Evolutionary conservation across 257 asterid genomes (phyloP).

Genomic region (Solanum phureja): DNA sequence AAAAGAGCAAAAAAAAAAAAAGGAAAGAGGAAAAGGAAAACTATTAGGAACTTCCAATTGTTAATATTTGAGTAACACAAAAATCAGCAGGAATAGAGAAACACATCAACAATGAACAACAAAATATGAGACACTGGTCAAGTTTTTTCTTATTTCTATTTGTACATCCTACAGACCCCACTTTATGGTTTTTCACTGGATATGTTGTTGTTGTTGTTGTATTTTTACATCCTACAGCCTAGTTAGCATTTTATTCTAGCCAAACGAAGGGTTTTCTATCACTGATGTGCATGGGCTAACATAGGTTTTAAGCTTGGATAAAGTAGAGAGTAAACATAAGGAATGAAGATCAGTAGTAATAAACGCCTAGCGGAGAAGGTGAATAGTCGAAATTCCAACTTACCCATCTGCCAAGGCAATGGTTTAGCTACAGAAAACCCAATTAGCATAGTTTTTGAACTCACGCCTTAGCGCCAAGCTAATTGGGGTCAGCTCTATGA

Average conservation of each 20-base stretch:
- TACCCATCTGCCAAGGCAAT: neutral
- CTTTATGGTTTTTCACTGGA: too few relatives aligned
- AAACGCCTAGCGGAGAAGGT: neutral
- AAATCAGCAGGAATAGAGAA: neutral
- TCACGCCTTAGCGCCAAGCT: neutral
- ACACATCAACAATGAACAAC: neutral
- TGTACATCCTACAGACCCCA: neutral
- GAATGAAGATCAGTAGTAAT: too few relatives aligned
- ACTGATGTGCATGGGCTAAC: neutral
- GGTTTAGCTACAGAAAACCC: neutral
- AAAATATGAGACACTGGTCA: too few relatives aligned
- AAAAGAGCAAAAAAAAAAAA: neutral
- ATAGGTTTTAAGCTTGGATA: neutral
- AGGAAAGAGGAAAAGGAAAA: neutral
- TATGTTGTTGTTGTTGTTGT: too few relatives aligned
- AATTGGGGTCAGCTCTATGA: neutral
- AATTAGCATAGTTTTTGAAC: neutral
- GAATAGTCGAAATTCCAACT: neutral
- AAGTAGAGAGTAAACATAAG: neutral
- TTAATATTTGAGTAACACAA: neutral
- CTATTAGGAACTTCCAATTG: slow-evolving; percentile 10
- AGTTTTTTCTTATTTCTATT: too few relatives aligned
- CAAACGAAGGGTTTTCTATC: neutral
- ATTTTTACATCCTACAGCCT: neutral
- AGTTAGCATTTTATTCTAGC: neutral